phyloP scores from a whole-genome alignment of 192 early-diverging fungal species.

The Gryganskiella cystojenkinii region DNA sequence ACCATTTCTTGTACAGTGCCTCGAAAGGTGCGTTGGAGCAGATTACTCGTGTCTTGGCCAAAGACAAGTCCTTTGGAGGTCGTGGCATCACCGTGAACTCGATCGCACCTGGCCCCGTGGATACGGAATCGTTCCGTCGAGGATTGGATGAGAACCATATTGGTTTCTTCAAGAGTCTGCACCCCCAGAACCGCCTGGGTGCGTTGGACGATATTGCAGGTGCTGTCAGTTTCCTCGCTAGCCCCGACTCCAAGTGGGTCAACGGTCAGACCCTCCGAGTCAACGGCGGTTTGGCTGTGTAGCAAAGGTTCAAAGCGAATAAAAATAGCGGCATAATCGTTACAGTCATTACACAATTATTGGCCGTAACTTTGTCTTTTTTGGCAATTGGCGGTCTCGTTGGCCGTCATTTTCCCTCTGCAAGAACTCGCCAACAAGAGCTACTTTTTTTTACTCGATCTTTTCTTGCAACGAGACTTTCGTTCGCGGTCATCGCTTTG shows the following conservation, averaged over 20 bases:
- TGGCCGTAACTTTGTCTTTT: too few species aligned
- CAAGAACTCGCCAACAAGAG: too few species aligned
- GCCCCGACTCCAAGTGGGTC: conserved; percentile 26
- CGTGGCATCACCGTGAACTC: conserved; percentile 9
- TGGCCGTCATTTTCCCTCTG: too few species aligned
- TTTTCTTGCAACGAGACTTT: too few species aligned
- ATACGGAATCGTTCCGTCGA: background rate
- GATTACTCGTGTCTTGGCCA: conserved; percentile 5
- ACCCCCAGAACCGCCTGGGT: conserved; percentile 18
- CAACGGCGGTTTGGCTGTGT: conserved; percentile 19
- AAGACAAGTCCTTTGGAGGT: background rate
- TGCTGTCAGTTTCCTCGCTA: conserved; percentile 12
- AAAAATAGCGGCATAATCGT: too few species aligned
- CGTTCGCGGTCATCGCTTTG: too few species aligned
- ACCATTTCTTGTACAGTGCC: background rate
- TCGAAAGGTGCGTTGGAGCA: conserved; percentile 4
- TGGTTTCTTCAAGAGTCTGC: background rate
- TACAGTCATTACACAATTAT: too few species aligned
- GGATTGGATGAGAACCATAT: too few species aligned
- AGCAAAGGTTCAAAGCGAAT: too few species aligned
- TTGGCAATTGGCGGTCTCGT: too few species aligned
- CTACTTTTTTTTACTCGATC: too few species aligned
- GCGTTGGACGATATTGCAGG: conserved; percentile 9
- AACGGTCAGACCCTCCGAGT: conserved; percentile 24
- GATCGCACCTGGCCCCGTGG: conserved; percentile 22